Percentiles rank a stretch among this genome's conserved stretches.
phyloP scores from a whole-genome alignment of 495 filamentous ascomycete species.

The Trichoderma orchidacearum region DNA sequence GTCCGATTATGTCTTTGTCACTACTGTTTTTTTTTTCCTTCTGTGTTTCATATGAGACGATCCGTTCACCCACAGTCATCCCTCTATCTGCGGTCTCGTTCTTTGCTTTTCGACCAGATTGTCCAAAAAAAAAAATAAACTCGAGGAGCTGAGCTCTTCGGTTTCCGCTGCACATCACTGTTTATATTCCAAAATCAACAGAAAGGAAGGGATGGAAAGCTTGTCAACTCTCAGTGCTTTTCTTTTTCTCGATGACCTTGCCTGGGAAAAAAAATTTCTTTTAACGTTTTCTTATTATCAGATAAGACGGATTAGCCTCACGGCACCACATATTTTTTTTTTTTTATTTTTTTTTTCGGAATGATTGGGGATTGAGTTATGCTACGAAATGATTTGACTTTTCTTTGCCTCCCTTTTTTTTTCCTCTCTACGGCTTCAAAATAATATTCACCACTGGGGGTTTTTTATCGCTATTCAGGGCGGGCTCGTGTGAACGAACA shows the following conservation, averaged over 20 bases:
- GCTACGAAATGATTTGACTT: neutral
- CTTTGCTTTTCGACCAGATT: no score
- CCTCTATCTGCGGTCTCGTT: no score
- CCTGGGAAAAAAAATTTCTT: neutral
- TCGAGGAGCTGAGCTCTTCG: neutral
- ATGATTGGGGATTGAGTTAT: neutral
- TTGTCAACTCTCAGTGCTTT: neutral
- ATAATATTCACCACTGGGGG: no score
- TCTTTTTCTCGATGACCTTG: neutral
- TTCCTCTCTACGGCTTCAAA: neutral
- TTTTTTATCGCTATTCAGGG: neutral
- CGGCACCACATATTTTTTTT: neutral
- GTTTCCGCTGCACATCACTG: neutral
- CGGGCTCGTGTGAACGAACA: neutral
- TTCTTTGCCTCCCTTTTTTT: neutral
- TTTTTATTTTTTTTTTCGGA: no score
- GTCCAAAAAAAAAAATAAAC: neutral
- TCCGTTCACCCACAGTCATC: no score
- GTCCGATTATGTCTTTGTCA: no score
- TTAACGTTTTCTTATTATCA: neutral
- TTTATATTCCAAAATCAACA: neutral
- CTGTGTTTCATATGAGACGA: no score
- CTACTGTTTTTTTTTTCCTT: no score
- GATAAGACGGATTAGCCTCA: slow-evolving; percentile 1
- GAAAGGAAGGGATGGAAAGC: neutral